Conservation (phyloP, 495 filamentous ascomycete species). For the Penicillium pancosmium region DNA sequence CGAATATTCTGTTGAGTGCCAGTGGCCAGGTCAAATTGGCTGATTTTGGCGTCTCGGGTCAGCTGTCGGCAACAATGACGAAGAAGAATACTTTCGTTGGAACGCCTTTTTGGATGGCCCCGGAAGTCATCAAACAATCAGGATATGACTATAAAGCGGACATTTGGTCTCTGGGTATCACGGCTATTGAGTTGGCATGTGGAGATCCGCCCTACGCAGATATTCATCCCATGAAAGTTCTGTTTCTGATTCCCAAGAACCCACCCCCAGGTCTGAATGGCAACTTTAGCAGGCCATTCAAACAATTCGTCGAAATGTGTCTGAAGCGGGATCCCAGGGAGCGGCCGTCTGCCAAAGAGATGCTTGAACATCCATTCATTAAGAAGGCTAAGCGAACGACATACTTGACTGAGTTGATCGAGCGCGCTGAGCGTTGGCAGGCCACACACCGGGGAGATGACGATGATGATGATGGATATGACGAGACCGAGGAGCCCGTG, state of each 20-base stretch:
- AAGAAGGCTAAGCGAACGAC: conserved; percentile 86
- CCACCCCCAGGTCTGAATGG: conserved; percentile 81
- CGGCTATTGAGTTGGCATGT: conserved; percentile 87
- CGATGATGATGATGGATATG: conserved; percentile 51
- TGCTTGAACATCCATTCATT: conserved; percentile 89
- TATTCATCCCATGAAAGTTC: conserved; percentile 98
- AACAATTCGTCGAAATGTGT: conserved; percentile 90
- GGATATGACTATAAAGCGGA: conserved; percentile 99
- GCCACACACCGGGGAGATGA: conserved; percentile 52
- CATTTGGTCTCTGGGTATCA: conserved; percentile 99
- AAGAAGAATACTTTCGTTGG: conserved; percentile 99
- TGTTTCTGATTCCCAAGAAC: conserved; percentile 97
- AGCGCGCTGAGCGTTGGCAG: conserved; percentile 84
- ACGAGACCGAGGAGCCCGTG: conserved; percentile 45
- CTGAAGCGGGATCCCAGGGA: conserved; percentile 85
- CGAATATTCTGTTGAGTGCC: conserved; percentile 82
- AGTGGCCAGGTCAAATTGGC: conserved; percentile 96
- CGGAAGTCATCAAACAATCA: conserved; percentile 97
- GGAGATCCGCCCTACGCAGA: conserved; percentile 96
- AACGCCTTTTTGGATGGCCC: conserved; percentile 99
- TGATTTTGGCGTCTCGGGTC: conserved; percentile 96
- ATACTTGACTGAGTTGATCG: conserved; percentile 90
- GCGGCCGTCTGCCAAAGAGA: conserved; percentile 81
- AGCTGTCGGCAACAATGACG: conserved; percentile 98
- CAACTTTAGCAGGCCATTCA: conserved; percentile 86